Conservation (phyloP, 176 grass and related monocot species). For the Phoenix roebelenii region DNA sequence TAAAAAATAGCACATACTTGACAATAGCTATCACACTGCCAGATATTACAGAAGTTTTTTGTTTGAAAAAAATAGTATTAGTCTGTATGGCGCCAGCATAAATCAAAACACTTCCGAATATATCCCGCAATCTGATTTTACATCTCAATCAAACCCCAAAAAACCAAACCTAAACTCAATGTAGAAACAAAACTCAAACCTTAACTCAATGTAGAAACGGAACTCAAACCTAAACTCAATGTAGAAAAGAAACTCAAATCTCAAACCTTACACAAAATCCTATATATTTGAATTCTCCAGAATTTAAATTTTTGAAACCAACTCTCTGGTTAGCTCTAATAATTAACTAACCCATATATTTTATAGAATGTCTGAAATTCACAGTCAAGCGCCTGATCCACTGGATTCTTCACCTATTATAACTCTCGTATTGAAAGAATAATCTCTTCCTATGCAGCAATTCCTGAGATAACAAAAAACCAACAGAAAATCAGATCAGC, state of each 20-base stretch:
- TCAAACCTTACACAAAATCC: conserved; percentile 61
- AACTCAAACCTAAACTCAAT: conserved; percentile 37
- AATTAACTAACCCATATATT: conserved; percentile 46
- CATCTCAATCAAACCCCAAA: conserved; percentile 47
- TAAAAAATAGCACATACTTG: conserved; percentile 32
- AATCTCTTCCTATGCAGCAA: conserved; percentile 46
- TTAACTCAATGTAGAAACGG: conserved; percentile 44
- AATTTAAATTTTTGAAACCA: conserved; percentile 45
- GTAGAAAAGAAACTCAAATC: conserved; percentile 56
- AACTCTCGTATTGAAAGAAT: conserved; percentile 54
- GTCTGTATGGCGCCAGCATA: conserved; percentile 35
- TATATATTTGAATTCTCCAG: conserved; percentile 36
- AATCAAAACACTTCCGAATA: conserved; percentile 69
- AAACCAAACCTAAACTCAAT: conserved; percentile 47
- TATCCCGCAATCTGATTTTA: conserved; percentile 73
- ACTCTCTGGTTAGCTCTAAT: conserved; percentile 64
- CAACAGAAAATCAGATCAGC: conserved; percentile 17
- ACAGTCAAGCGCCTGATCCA: conserved; percentile 51
- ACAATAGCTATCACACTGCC: conserved; percentile 46
- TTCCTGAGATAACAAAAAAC: conserved; percentile 35
- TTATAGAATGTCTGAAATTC: conserved; percentile 51
- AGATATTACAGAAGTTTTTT: conserved; percentile 41
- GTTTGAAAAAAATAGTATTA: conserved; percentile 26
- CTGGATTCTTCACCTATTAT: conserved; percentile 57
- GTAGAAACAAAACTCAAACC: conserved; percentile 55